phyloP scores from a whole-genome alignment of 768 basidiomycete species.

The Mrakia hoshinonis region DNA sequence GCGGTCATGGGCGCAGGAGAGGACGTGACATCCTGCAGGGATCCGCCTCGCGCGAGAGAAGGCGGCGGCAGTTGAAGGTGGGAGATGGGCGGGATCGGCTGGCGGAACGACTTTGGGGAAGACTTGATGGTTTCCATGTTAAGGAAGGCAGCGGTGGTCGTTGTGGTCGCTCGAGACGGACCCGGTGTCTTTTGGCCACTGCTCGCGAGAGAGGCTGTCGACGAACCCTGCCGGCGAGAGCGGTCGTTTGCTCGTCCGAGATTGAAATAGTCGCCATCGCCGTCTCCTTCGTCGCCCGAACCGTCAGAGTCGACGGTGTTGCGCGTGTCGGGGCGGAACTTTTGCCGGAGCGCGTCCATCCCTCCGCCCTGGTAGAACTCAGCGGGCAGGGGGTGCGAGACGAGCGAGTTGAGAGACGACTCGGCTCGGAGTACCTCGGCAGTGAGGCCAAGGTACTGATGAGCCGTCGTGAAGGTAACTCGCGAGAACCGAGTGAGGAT shows the following conservation, averaged over 20 bases:
- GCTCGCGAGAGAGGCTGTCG: conserved; percentile 6
- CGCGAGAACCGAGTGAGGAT: conserved; percentile 92
- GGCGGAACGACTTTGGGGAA: background rate
- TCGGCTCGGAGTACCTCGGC: conserved; percentile 92
- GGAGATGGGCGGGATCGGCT: conserved; percentile 1
- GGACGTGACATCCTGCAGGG: background rate
- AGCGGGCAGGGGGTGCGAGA: conserved; percentile 83
- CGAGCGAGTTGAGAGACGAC: conserved; percentile 92
- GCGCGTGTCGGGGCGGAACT: conserved; percentile 53
- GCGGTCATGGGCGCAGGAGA: too few species aligned
- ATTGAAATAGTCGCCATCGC: conserved; percentile 40
- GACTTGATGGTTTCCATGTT: conserved; percentile 32
- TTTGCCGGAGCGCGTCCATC: conserved; percentile 74
- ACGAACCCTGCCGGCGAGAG: background rate
- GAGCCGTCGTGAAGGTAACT: conserved; percentile 95
- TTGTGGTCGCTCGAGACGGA: background rate
- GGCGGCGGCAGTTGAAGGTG: background rate
- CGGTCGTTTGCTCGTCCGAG: conserved; percentile 30
- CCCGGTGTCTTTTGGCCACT: conserved; percentile 5
- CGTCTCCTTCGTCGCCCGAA: conserved; percentile 19
- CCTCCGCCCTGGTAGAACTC: conserved; percentile 91
- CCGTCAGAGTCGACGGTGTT: conserved; percentile 13
- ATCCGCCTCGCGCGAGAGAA: background rate
- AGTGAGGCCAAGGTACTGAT: conserved; percentile 89
- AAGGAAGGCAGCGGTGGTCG: background rate